These are phyloP conservation scores for Saksenaea vasiformis DNA, from an alignment of 371 early-diverging fungal species.

Conservation along the genomic window DNA sequence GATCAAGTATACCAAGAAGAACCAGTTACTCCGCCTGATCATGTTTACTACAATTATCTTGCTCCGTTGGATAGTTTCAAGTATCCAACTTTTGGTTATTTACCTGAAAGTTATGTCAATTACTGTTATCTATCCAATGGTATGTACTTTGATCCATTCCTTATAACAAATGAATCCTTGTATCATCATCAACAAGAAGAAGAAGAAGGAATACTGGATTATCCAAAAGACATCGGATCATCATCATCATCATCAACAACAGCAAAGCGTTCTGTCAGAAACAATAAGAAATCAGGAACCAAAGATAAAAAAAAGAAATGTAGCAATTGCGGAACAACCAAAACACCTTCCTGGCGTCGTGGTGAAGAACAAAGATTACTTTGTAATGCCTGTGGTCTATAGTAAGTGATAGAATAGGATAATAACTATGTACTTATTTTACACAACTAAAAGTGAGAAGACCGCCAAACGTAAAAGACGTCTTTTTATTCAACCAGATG, in stretches of 20 bases:
- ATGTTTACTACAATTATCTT: background rate
- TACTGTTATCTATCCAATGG: no score
- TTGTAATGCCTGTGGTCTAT: conserved; percentile 98
- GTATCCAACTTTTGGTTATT: background rate
- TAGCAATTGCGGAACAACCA: conserved; percentile 84
- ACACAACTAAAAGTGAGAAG: no score
- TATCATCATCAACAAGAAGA: no score
- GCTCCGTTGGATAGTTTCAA: background rate
- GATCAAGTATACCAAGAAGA: background rate
- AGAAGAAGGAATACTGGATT: no score
- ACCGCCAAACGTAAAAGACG: conserved; percentile 9
- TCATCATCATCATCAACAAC: background rate
- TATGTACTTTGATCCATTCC: no score
- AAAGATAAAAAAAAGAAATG: conserved; percentile 52
- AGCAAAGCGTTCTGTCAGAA: background rate
- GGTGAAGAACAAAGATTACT: conserved; percentile 69
- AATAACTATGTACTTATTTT: no score
- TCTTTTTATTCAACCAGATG: conserved; percentile 16
- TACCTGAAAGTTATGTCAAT: no score
- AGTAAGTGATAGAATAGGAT: no score
- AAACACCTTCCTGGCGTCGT: conserved; percentile 96
- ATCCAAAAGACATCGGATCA: background rate
- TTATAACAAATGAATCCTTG: no score
- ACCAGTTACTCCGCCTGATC: background rate
- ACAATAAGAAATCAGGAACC: background rate